These are phyloP conservation scores for Kwoniella mangroviensis DNA, from an alignment of 768 basidiomycete genomes.

Conservation along the genomic window DNA sequence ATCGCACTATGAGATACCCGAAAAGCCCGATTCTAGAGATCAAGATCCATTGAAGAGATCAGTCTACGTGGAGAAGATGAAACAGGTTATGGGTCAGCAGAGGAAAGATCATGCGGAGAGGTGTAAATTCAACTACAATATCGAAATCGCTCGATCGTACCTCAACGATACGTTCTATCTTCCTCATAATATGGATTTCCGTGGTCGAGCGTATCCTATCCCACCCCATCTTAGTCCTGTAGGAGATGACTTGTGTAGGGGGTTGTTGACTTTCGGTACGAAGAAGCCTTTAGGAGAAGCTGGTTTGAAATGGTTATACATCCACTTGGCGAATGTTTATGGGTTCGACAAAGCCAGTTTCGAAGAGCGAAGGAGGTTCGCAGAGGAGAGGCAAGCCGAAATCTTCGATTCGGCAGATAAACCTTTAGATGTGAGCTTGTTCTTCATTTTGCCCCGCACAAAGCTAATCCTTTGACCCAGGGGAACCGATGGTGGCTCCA, in stretches of 20 bases:
- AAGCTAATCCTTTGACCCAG: conserved; percentile 55
- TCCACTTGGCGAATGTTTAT: conserved; percentile 89
- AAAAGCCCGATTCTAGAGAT: conserved; percentile 62
- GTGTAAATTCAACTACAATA: conserved; percentile 92
- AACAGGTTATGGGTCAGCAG: conserved; percentile 65
- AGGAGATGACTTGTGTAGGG: conserved; percentile 86
- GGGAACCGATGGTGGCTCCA: conserved; percentile 84
- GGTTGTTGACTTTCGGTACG: conserved; percentile 81
- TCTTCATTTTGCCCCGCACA: neutral
- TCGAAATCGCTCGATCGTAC: conserved; percentile 93
- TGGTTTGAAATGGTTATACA: conserved; percentile 91
- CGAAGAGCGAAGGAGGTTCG: conserved; percentile 84
- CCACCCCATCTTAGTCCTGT: conserved; percentile 95
- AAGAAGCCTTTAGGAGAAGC: conserved; percentile 76
- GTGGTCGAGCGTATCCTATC: conserved; percentile 94
- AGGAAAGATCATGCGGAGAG: conserved; percentile 87
- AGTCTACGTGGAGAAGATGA: conserved; percentile 66
- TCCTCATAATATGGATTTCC: conserved; percentile 96
- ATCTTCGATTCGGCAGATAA: conserved; percentile 80
- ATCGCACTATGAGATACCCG: conserved; percentile 60
- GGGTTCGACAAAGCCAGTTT: conserved; percentile 95
- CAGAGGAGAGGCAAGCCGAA: conserved; percentile 72
- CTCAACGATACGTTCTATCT: conserved; percentile 85
- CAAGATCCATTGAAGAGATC: conserved; percentile 65
- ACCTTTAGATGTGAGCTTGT: conserved; percentile 69